Conservation (phyloP, 2,329 filamentous ascomycete genomes). For the Sporothrix pallida region DNA sequence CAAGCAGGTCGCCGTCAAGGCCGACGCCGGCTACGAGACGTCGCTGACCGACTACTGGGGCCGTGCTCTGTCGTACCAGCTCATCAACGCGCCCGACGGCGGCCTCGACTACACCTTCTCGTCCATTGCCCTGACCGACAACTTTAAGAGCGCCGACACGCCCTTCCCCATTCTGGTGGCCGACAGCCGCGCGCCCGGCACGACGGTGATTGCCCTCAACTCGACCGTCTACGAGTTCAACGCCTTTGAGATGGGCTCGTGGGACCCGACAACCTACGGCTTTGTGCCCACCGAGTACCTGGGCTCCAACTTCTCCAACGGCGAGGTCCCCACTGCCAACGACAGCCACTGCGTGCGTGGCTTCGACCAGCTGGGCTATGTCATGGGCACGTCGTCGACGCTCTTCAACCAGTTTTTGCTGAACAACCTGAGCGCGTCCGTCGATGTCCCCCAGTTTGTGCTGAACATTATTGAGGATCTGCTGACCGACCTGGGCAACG, state of each 20-base stretch:
- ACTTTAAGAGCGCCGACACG: constrained; percentile 50
- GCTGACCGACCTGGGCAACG: constrained; percentile 60
- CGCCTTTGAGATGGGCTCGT: constrained; percentile 70
- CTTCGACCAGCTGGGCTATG: constrained; percentile 80
- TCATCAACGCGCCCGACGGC: constrained; percentile 76
- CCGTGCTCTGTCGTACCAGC: constrained; percentile 82
- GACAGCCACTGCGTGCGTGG: constrained; percentile 71
- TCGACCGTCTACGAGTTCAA: constrained; percentile 69
- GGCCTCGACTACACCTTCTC: constrained; percentile 82
- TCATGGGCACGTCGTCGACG: constrained; percentile 85
- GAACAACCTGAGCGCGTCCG: constrained; percentile 58
- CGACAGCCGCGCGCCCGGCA: constrained; percentile 54
- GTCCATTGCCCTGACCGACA: constrained; percentile 58
- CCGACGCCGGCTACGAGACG: constrained; percentile 66
- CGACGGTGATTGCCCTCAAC: constrained; percentile 56
- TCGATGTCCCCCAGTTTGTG: constrained; percentile 56
- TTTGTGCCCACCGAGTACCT: constrained; percentile 66
- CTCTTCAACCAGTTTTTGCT: constrained; percentile 83
- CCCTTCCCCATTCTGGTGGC: constrained; percentile 59
- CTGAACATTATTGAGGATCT: constrained; percentile 58
- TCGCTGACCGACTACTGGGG: constrained; percentile 91
- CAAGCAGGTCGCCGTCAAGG: constrained; percentile 65
- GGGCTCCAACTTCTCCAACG: constrained; percentile 62
- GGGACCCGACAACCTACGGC: constrained; percentile 63
- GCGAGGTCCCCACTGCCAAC: constrained; percentile 59